These are phyloP conservation scores for Solanum paucissectum DNA, from an alignment of 257 asterid genomes.

Conservation along the genomic window DNA sequence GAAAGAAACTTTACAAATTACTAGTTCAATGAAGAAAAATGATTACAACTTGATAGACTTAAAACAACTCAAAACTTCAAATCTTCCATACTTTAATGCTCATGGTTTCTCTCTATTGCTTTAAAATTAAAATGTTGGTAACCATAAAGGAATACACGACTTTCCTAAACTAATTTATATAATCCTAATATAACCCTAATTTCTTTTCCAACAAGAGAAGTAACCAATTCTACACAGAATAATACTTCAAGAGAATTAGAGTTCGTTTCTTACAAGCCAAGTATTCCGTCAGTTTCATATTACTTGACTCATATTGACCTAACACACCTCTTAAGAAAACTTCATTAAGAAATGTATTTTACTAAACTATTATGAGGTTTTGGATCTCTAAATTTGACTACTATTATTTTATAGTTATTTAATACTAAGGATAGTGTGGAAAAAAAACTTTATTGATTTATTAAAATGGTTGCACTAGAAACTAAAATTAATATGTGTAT, in stretches of 20 bases:
- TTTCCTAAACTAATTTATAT: not conserved
- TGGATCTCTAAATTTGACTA: not conserved
- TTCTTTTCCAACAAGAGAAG: not conserved
- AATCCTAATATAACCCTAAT: not conserved
- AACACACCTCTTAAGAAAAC: too few species aligned
- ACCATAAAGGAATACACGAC: not conserved
- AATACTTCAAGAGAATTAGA: not conserved
- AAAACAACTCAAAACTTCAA: not conserved
- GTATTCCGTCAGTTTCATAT: not conserved
- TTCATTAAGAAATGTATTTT: too few species aligned
- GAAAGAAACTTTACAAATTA: not conserved
- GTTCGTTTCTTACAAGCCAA: not conserved
- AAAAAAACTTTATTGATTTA: too few species aligned
- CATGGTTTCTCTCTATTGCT: not conserved
- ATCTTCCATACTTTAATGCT: not conserved
- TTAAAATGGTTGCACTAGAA: too few species aligned
- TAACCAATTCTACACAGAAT: not conserved
- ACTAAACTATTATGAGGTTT: not conserved
- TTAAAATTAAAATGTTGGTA: not conserved
- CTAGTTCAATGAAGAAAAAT: not conserved
- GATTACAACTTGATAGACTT: not conserved
- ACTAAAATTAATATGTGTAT: too few species aligned
- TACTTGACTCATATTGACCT: not conserved
- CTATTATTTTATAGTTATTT: too few species aligned
- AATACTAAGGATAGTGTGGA: too few species aligned